Percentiles rank a stretch among this genome's conserved stretches.
Evolutionary conservation across 306 rosid species (phyloP).

Genomic region (Sicyos baderoa): DNA sequence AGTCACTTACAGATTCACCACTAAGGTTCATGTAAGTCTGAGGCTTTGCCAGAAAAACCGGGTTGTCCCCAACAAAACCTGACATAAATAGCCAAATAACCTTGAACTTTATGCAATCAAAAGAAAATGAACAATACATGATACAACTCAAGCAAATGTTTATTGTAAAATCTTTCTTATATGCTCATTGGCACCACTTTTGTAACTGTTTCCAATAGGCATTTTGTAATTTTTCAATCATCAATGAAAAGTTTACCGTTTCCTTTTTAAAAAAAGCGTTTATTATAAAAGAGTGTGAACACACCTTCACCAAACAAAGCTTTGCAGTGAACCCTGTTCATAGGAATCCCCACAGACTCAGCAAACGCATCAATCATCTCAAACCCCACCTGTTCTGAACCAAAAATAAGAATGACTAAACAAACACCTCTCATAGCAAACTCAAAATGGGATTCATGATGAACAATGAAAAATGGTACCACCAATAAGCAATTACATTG

Average conservation of each 20-base stretch:
- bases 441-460: background rate
- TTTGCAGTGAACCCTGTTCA: slow-evolving; percentile 59
- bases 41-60: slow-evolving; percentile 87
- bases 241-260: no score
- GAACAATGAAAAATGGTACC: background rate
- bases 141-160: background rate
- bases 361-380: slow-evolving; percentile 85
- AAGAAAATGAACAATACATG: slow-evolving; percentile 17
- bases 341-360: slow-evolving; percentile 50
- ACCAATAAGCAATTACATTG: slow-evolving; percentile 37
- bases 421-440: background rate
- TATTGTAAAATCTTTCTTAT: no score
- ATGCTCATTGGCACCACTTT: no score
- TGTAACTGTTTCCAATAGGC: no score
- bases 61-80: slow-evolving; percentile 76
- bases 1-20: slow-evolving; percentile 81
- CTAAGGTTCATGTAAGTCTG: slow-evolving; percentile 93
- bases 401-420: slow-evolving; percentile 13
- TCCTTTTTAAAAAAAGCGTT: background rate
- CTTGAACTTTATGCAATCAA: slow-evolving; percentile 19
- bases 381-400: slow-evolving; percentile 59
- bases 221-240: no score
- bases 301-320: slow-evolving; percentile 73
- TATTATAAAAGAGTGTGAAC: slow-evolving; percentile 10
- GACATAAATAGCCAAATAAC: slow-evolving; percentile 20